A percentile compares a stretch with the other conserved stretches of the same genome.
Conservation (phyloP, 345 rosid species). For the Syzygium oleosum region DNA sequence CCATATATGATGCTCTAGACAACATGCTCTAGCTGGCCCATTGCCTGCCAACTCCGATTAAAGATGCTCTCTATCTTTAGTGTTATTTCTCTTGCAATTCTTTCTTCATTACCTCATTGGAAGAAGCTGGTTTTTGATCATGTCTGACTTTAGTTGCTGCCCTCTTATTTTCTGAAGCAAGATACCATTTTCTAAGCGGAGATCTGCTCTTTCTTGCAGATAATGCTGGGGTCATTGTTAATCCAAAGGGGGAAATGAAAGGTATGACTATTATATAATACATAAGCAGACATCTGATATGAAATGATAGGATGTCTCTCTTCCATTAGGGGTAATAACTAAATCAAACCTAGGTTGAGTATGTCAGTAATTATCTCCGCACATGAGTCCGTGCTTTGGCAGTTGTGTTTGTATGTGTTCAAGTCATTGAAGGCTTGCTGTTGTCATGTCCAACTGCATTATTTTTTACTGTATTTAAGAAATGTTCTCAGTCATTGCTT, state of each 20-base stretch:
- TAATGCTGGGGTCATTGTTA: slow-evolving; percentile 74
- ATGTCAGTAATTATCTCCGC: background rate
- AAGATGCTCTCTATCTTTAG: background rate
- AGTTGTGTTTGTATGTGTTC: background rate
- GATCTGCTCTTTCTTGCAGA: slow-evolving; percentile 20
- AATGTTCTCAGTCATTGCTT: background rate
- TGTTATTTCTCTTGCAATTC: background rate
- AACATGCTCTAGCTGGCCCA: background rate
- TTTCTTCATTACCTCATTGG: background rate
- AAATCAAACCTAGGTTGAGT: background rate
- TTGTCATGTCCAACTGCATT: background rate
- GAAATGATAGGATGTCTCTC: background rate
- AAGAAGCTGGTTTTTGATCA: background rate
- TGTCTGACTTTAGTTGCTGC: background rate
- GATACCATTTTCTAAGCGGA: background rate
- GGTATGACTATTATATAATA: slow-evolving; percentile 16
- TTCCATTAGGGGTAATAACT: background rate
- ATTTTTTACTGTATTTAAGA: background rate
- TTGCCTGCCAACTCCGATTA: background rate
- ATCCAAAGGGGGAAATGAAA: slow-evolving; percentile 88
- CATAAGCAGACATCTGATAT: background rate
- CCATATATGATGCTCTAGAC: background rate
- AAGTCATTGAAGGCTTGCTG: background rate
- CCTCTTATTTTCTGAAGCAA: background rate
- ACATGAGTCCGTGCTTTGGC: background rate